phyloP scores from a whole-genome alignment of 371 early-diverging fungal species.

The Mucor circinelloides region DNA sequence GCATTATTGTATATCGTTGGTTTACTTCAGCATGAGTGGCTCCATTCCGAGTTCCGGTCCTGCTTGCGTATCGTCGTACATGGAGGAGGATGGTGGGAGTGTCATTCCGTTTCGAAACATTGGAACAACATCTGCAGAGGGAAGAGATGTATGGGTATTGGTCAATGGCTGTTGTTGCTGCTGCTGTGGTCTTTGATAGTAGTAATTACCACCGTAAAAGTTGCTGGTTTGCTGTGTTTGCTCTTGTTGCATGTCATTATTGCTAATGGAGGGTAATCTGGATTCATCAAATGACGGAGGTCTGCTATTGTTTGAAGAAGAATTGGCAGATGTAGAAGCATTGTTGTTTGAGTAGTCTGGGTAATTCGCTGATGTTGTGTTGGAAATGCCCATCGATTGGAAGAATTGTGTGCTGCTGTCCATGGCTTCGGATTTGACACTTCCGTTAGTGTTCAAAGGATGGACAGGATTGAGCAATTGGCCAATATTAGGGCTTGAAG shows the following conservation, averaged over 20 bases:
- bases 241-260: background rate
- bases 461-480: constrained; percentile 46
- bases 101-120: constrained; percentile 27
- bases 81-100: constrained; percentile 27
- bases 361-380: constrained; percentile 3
- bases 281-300: constrained; percentile 7
- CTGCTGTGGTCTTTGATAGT: constrained; percentile 12
- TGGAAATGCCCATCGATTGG: constrained; percentile 21
- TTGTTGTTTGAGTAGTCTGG: constrained; percentile 1
- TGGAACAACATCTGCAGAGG: constrained; percentile 12
- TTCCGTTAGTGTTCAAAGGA: constrained; percentile 21
- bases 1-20: background rate
- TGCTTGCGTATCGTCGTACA: constrained; percentile 26
- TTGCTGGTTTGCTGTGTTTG: background rate
- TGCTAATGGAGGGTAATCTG: constrained; percentile 13
- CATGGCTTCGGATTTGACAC: background rate
- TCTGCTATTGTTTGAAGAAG: background rate
- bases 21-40: constrained; percentile 37
- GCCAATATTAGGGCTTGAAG: constrained; percentile 42
- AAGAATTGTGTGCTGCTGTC: constrained; percentile 14
- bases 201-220: constrained; percentile 10
- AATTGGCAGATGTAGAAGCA: background rate
- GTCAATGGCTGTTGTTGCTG: constrained; percentile 30
- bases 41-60: constrained; percentile 32
- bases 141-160: constrained; percentile 27